Evolutionary conservation across 1,139 yeast species (phyloP), one percentile per base, ranked within the genome.

Genomic region (Debaryomycetaceae sp.): DNA sequence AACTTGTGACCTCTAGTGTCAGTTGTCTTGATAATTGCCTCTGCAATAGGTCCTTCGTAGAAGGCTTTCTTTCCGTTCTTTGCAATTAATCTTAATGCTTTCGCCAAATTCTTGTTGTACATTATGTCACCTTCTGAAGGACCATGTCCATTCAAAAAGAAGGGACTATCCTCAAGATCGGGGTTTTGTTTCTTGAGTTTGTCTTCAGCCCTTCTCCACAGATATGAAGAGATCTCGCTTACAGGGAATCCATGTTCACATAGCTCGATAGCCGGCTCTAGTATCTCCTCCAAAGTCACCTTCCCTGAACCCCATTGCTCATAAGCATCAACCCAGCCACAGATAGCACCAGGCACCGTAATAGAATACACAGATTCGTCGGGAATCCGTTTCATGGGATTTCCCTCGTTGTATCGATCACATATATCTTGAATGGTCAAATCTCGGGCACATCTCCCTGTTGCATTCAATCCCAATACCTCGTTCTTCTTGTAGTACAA

Each of bases 301-400:
- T 78, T 80, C 1, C 87, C 85, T 36, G 87, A 81, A 1, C 95
- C 95, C 89, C 91, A 87, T 48, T 65, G 65, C 37, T 77, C 80
- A 41, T 76, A 65, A 1, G 88, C 79, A 60, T 87, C 93, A 41
- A 73, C 60, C 93, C 93, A 86, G 1, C 87, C 91, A 6, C 87
- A 87, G 41, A 84, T 76, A 1, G 88, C 85, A 5, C 95, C 95
- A 0, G 93, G 93, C 14, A 85, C 88, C 38, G 84, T 84, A 7
- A 83, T 80, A 0, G 84, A 66, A 49, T 81, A 80, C 2, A 81
- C 77, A 1, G 88, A 83, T 24, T 70, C 64, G 24, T 57, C 55
- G 4, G 72, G 76, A 14, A 78, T 67, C 51, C 81, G 65, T 45
- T 65, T 33, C 65, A 62, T 58, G 0, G 79, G 77, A 7, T 62